Base-by-base conservation (phyloP, 108 stramenopile species). In the Licmophora abbreviata region DNA sequence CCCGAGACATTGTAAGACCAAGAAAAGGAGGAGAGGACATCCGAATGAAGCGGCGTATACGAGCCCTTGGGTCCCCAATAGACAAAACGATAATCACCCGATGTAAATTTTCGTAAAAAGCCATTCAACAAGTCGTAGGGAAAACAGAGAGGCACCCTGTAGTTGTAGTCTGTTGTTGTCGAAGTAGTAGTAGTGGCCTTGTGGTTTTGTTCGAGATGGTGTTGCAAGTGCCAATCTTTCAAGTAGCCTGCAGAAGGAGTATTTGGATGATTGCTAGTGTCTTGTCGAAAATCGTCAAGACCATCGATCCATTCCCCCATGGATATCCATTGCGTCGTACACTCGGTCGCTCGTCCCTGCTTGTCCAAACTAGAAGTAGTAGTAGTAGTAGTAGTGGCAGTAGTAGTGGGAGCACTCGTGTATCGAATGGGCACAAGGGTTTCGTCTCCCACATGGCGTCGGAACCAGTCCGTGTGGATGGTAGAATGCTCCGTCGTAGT, bases 1-100 rank as follows among this genome's bases (percentile, higher is more conserved):
- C 93, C 93, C 24, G 57, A 35, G 0, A 95, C 88, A 66, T 95
- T 95, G 61, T 56, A 81, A 8, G 68, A 71, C 93, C 93, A 95
- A 12, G 82, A 84, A 65, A 81, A 88, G 27, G 82, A 81, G 48
- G 80, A 71, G 26, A 89, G 48, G 4, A 95, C 93, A 73, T 95
- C 93, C 1, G 85, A 74, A 56, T 95, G 93, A 29, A 83, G 36
- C 3, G 51, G 35, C 0, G 93, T 95, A 10, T 17, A 36, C 0
- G 87, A 81, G 29, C 48, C 64, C 4, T 38, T 22, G 0, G 89
- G 85, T 22, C 93, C 93, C 82, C 85, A 86, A 45, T 94, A 94
- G 9, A 81, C 74, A 46, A 94, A 94, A 33, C 64, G 64, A 70
- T 80, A 94, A 35, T 93, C 92, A 37, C 79, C 79, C 26, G 66